These are phyloP conservation scores for Rosellinia necatrix DNA, from an alignment of 2,329 filamentous ascomycete genomes.

Conservation along the genomic window DNA sequence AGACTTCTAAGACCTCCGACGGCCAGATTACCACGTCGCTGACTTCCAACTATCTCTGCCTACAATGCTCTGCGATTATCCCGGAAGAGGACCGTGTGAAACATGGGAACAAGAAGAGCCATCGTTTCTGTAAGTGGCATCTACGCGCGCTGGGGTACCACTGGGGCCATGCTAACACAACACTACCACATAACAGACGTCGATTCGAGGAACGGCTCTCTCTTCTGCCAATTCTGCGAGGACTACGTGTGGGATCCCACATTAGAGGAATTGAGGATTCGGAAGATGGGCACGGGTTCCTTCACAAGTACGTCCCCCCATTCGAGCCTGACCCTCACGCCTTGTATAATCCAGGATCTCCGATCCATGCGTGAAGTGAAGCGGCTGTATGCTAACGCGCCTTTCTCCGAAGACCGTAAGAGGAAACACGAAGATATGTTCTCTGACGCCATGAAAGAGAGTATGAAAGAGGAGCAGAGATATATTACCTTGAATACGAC, in stretches of 20 bases:
- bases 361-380: too few species aligned
- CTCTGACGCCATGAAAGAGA: conserved; percentile 59
- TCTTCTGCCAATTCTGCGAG: conserved; percentile 82
- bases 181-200: conserved; percentile 63
- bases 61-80: conserved; percentile 74
- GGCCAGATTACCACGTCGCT: conserved; percentile 63
- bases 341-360: background rate
- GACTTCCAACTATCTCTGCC: conserved; percentile 71
- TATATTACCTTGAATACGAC: conserved; percentile 80
- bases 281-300: conserved; percentile 69
- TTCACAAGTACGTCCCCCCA: conserved; percentile 60
- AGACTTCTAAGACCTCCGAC: conserved; percentile 65
- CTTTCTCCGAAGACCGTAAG: conserved; percentile 63
- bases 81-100: conserved; percentile 67
- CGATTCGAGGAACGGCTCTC: conserved; percentile 73
- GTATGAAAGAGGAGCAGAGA: conserved; percentile 66
- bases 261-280: conserved; percentile 73
- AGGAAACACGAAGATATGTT: conserved; percentile 76
- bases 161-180: conserved; percentile 5
- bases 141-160: conserved; percentile 30
- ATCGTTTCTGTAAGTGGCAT: conserved; percentile 68
- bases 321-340: background rate
- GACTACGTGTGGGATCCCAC: conserved; percentile 84
- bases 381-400: background rate
- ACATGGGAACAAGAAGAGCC: conserved; percentile 71